Base-by-base conservation (phyloP, 31 red algal species). In the Porphyra umbilicalis region DNA sequence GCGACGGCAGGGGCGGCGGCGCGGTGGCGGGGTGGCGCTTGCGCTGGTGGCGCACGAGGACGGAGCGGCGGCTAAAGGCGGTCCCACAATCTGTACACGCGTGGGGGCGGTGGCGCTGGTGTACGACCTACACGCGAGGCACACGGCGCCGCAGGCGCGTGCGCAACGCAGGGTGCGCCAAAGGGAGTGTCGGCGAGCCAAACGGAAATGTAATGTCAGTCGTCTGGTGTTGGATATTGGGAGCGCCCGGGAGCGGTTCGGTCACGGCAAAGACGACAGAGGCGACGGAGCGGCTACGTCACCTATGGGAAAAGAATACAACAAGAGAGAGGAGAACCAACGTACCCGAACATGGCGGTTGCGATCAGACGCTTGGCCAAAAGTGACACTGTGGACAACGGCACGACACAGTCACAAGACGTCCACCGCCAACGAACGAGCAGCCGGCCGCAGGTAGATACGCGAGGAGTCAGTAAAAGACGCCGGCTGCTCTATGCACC, bases 1-100 rank as follows among this genome's bases (percentile, higher is more conserved):
- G 57, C 20, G 57, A 4, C 57, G 25, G 57, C 57, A n/a, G 57
- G 25, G 11, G 25, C 20, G 57, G 4, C 57, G 57, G 57, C 57
- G 44, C 68, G 39, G 34, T 35, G 25, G 79, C 80, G 6, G 40
- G 71, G 35, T 83, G 39, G 81, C 81, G 68, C 34, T 83, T 83
- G 25, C 57, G 57, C 57, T 71, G 57, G 57, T 71, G 57, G 14
- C 57, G 57, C 25, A 71, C 57, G 14, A 71, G 57, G 57, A 71
- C 57, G 8, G 57, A 71, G 25, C 57, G 57, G 57, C 57, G 57
- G 25, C 57, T 71, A 25, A 71, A 71, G 25, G 57, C 57, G 13
- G 57, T 29, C 57, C 57, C 57, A 71, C 57, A 71, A 29, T 71
- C 57, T 71, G 57, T 71, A 71, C 57, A 71, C 25, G 20, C 57